phyloP scores from a whole-genome alignment of 768 basidiomycete genomes.

The Suillus hirtellus region DNA sequence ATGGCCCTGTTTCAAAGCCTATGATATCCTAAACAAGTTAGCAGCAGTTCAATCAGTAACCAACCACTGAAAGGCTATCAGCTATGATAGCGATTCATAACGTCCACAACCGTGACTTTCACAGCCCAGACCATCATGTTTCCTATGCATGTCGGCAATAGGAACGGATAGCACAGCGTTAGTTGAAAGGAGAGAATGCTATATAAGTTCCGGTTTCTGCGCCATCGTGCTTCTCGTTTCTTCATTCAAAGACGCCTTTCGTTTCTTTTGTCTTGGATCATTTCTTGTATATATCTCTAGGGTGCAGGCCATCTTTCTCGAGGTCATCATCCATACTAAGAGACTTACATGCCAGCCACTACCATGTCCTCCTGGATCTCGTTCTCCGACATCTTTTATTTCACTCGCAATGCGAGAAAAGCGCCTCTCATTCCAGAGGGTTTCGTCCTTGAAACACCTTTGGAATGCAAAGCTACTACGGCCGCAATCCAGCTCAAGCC shows the following conservation, averaged over 20 bases:
- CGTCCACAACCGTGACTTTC: neutral
- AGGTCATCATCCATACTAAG: neutral
- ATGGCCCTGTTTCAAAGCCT: too few species aligned
- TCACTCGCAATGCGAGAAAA: neutral
- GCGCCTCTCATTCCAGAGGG: conserved; percentile 1
- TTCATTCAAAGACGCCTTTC: neutral
- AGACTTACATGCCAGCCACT: neutral
- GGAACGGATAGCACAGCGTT: neutral
- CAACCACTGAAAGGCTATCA: too few species aligned
- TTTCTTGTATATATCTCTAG: neutral
- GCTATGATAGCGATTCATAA: neutral
- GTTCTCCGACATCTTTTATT: neutral
- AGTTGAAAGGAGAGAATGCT: neutral
- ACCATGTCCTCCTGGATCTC: neutral
- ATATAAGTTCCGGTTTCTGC: neutral
- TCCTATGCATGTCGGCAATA: neutral
- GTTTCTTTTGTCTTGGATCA: neutral
- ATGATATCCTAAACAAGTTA: too few species aligned
- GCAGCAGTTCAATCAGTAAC: too few species aligned
- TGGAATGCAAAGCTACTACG: neutral
- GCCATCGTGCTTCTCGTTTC: neutral
- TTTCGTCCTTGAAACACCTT: conserved; percentile 4
- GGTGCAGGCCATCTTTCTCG: conserved; percentile 1
- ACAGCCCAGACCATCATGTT: neutral
- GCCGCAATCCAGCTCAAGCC: too few species aligned